phyloP scores from a whole-genome alignment of 2,329 filamentous ascomycete species.

The Fusarium poae region DNA sequence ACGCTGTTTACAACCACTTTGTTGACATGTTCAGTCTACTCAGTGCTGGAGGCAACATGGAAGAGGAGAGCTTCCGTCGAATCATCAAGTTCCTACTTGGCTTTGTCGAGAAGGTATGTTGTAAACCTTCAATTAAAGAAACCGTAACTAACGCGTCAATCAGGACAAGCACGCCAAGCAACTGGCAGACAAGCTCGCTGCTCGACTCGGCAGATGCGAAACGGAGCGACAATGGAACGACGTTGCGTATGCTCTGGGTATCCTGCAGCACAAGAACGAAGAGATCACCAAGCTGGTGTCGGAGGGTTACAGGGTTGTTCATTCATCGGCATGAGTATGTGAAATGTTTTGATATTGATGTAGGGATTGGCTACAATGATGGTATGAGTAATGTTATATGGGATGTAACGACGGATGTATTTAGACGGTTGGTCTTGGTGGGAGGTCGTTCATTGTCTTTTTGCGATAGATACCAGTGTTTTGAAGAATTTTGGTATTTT shows the following conservation, averaged over 20 bases:
- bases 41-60: conserved; percentile 82
- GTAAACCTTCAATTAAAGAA: neutral
- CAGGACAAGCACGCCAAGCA: conserved; percentile 98
- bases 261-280: conserved; percentile 93
- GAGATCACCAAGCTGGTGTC: conserved; percentile 82
- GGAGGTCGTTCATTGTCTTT: conserved; percentile 20
- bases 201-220: conserved; percentile 85
- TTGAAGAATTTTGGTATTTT: conserved; percentile 35
- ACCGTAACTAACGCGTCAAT: conserved; percentile 32
- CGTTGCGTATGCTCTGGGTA: conserved; percentile 89
- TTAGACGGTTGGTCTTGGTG: conserved; percentile 37
- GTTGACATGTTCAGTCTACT: conserved; percentile 98
- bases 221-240: conserved; percentile 98
- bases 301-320: conserved; percentile 81
- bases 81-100: conserved; percentile 94
- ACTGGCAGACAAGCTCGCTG: conserved; percentile 90
- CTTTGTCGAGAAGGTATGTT: conserved; percentile 93
- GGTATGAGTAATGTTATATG: conserved; percentile 42
- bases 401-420: conserved; percentile 41
- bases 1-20: conserved; percentile 99
- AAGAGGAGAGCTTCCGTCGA: conserved; percentile 86
- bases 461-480: conserved; percentile 41
- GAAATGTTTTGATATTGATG: neutral
- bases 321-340: conserved; percentile 65
- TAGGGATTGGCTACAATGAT: conserved; percentile 42